These are phyloP conservation scores for Tetrahymena borealis DNA, from an alignment of 73 alveolate genomes.

Conservation along the genomic window DNA sequence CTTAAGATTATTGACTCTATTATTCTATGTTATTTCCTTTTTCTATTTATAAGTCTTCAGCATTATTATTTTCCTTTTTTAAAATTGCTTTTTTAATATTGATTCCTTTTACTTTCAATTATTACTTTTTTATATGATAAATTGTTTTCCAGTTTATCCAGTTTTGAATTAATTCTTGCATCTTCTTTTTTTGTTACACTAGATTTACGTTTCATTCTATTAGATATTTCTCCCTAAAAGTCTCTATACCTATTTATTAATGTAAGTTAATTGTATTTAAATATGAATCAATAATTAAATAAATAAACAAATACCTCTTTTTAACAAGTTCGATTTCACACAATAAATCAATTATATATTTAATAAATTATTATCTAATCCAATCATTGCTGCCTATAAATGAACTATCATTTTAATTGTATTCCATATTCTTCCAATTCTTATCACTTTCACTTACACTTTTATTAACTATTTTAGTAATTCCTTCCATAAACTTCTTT, in stretches of 20 bases:
- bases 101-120: not conserved
- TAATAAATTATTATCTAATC: slow-evolving; percentile 2
- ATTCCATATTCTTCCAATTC: not conserved
- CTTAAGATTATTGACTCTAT: not conserved
- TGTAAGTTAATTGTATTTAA: not conserved
- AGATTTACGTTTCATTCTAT: not conserved
- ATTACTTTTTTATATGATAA: not conserved
- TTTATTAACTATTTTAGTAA: slow-evolving; percentile 8
- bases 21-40: not conserved
- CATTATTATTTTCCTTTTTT: not conserved
- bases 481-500: slow-evolving; percentile 5
- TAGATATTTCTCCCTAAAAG: not conserved
- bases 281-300: not conserved
- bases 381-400: slow-evolving; percentile 33
- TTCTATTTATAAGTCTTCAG: not conserved
- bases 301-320: not conserved
- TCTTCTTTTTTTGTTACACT: not conserved
- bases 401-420: slow-evolving; percentile 1
- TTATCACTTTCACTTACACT: slow-evolving; percentile 2
- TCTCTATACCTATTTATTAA: not conserved
- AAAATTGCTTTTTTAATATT: not conserved
- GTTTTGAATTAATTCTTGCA: not conserved
- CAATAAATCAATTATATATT: not conserved
- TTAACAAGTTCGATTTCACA: not conserved
- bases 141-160: not conserved